Base-by-base conservation (phyloP, 768 basidiomycete genomes). In the Lenzites betulinus region DNA sequence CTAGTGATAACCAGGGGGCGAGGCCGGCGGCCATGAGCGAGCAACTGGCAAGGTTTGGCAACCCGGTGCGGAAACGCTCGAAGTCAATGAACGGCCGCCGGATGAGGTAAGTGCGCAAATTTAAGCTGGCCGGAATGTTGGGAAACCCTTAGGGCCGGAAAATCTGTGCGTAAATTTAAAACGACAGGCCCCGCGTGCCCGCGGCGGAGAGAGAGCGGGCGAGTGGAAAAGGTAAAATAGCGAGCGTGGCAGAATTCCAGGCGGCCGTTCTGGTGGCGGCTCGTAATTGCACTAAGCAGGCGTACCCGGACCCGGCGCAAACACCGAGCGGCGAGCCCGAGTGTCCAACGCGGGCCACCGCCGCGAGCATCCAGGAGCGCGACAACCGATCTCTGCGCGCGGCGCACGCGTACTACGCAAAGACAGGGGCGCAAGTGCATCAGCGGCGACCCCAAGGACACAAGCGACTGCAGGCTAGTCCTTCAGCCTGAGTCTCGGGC, bases 251-350 rank as follows among this genome's bases (percentile, higher is more conserved):
- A 13, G 49, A 35, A 35, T 50, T 50, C 49, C 49, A 35, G n/a
- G n/a, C 30, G n/a, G 49, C n/a, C 30, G n/a, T 50, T 50, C 49
- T 50, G 49, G 49, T 50, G 30, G 49, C 49, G 20, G 22, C 22
- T 46, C 22, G 22, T 25, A 4, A 18, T 39, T 25, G 35, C 35
- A 20, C 15, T 51, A 23, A n/a, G 33, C 33, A 51, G 11, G 9
- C 23, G 13, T n/a, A 15, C 30, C 47, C 51, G 51, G 51, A 23
- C 35, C 51, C 51, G 51, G 51, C 36, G 51, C 38, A 51, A 51
- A 35, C 20, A 51, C 50, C 30, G 30, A 33, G 30, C 30, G 30
- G 11, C 30, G 30, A 33, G 28, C 5, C 6, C 50, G 36, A 39
- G 51, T 39, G 6, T 51, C 51, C 35, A 50, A 50, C 49, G 49